Evolutionary conservation across 805 yeast genomes (phyloP).

Genomic region (Pichia eremophila): DNA sequence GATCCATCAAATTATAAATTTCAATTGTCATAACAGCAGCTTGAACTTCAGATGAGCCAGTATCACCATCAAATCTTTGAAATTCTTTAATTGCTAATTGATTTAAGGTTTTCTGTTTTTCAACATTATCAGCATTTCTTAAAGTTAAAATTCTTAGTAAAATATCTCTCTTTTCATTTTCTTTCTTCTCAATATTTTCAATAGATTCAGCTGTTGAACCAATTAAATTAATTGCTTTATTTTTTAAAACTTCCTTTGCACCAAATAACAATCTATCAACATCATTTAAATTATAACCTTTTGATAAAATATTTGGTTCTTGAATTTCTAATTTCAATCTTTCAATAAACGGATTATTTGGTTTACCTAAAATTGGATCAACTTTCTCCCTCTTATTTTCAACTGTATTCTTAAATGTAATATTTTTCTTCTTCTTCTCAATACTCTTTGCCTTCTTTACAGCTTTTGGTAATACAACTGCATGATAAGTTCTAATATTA

Average conservation of each 20-base stretch:
- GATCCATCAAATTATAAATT: conserved; percentile 70
- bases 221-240: conserved; percentile 16
- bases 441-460: conserved; percentile 9
- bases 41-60: conserved; percentile 93
- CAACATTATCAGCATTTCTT: conserved; percentile 57
- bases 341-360: conserved; percentile 54
- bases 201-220: conserved; percentile 13
- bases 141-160: conserved; percentile 63
- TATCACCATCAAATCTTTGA: conserved; percentile 76
- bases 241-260: conserved; percentile 54
- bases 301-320: conserved; percentile 57
- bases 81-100: conserved; percentile 70
- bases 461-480: conserved; percentile 7
- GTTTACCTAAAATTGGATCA: conserved; percentile 81
- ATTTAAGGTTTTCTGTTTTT: conserved; percentile 48
- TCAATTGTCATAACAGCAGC: conserved; percentile 83
- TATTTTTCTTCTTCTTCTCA: conserved; percentile 25
- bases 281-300: conserved; percentile 50
- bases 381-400: conserved; percentile 29
- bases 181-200: conserved; percentile 23
- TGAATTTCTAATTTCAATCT: conserved; percentile 58
- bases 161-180: conserved; percentile 57
- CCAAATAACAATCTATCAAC: conserved; percentile 72
- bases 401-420: conserved; percentile 13
- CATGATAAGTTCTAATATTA: not conserved